A percentile compares a stretch with the other conserved stretches of the same genome.
Evolutionary conservation across 306 rosid genomes (phyloP).

Genomic region (Malus asiatica): DNA sequence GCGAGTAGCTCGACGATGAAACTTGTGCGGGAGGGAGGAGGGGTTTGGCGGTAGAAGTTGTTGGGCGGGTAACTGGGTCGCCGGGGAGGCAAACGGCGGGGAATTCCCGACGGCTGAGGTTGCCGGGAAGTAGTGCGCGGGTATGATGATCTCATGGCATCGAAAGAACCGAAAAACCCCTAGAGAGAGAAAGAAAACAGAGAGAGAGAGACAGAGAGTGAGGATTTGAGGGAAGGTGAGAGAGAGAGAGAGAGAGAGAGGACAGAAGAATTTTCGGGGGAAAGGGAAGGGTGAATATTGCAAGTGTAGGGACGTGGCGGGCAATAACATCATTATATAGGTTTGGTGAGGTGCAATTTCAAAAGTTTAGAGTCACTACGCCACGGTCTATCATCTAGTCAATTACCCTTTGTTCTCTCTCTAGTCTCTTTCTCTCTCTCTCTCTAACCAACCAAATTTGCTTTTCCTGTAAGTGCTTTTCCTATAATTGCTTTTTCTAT

Average conservation of each 20-base stretch:
- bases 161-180: constrained; percentile 20
- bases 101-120: background rate
- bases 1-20: constrained; percentile 37
- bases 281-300: background rate
- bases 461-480: background rate
- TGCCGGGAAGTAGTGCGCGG: background rate
- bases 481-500: background rate
- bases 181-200: background rate
- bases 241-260: background rate
- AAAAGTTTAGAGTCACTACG: background rate
- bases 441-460: background rate
- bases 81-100: background rate
- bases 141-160: constrained; percentile 34
- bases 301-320: background rate
- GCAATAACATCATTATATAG: background rate
- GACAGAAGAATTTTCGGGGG: background rate
- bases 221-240: background rate
- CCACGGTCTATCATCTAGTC: background rate
- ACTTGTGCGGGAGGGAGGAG: constrained; percentile 6
- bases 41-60: background rate
- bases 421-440: background rate
- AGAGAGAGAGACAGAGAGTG: background rate
- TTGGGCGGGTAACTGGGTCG: background rate
- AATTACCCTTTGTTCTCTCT: background rate
- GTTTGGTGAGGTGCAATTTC: background rate